Percentiles rank a stretch among this genome's conserved stretches.
phyloP scores from a whole-genome alignment of 805 yeast genomes.

The Pichia deserticola region DNA sequence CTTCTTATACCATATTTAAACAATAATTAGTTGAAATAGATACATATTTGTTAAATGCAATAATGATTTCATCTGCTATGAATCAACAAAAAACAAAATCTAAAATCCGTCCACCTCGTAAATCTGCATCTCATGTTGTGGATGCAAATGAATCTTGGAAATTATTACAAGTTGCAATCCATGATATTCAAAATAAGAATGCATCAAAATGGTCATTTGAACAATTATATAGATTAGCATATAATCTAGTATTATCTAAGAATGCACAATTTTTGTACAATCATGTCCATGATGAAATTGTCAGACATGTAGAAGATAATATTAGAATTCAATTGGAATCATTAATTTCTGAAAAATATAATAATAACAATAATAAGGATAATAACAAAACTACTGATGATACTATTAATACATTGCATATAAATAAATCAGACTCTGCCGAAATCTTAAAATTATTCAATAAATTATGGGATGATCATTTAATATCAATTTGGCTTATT shows the following conservation, averaged over 20 bases:
- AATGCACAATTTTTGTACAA: conserved; percentile 60
- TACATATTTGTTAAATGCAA: not conserved
- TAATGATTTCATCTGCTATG: conserved; percentile 2
- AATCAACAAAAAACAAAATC: conserved; percentile 32
- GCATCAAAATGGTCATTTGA: conserved; percentile 76
- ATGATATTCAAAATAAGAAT: conserved; percentile 62
- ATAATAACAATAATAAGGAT: conserved; percentile 17
- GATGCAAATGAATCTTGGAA: conserved; percentile 63
- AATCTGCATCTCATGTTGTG: conserved; percentile 30
- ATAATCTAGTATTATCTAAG: conserved; percentile 65
- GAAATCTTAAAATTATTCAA: conserved; percentile 28
- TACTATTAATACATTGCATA: too few relatives aligned
- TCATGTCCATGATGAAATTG: conserved; percentile 44
- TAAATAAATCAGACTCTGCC: conserved; percentile 6
- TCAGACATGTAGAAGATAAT: conserved; percentile 35
- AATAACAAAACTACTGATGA: not conserved
- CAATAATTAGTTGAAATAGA: too few relatives aligned
- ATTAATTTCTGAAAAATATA: conserved; percentile 15
- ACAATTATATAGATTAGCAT: conserved; percentile 72
- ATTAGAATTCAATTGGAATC: conserved; percentile 15
- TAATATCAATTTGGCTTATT: conserved; percentile 65
- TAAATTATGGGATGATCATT: conserved; percentile 63
- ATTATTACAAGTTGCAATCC: conserved; percentile 57
- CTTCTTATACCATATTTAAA: not conserved
- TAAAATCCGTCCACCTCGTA: conserved; percentile 62